Evolutionary conservation across 108 stramenopile genomes (phyloP), one percentile per base, ranked within the genome.

Genomic region (Conticribra guillardii): DNA sequence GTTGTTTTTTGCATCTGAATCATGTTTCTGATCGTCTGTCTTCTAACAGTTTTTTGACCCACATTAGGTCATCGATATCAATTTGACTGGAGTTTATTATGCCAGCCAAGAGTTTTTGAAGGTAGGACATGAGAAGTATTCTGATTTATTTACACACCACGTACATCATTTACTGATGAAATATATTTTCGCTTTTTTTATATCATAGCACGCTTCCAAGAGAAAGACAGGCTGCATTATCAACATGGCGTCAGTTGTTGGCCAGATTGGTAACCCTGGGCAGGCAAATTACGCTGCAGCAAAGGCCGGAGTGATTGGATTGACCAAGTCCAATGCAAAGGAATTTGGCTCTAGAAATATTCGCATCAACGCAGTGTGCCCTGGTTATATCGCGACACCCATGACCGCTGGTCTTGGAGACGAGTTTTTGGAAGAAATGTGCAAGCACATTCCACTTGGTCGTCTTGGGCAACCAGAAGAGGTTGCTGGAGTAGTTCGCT

Each of bases 21-120:
- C n/a, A n/a, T n/a, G n/a, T n/a, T n/a, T n/a, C n/a, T n/a, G n/a
- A n/a, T n/a, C n/a, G n/a, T n/a, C n/a, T n/a, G n/a, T n/a, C n/a
- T n/a, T n/a, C n/a, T n/a, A n/a, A n/a, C n/a, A n/a, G n/a, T n/a
- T n/a, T n/a, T n/a, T n/a, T n/a, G n/a, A n/a, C n/a, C n/a, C n/a
- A n/a, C n/a, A n/a, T n/a, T n/a, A 60, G 59, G 87, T 77, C 23
- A 86, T 94, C 34, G 89, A 96, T 82, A 74, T 96, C 56, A 96
- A 96, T 73, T 67, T 96, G 18, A 76, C 80, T 54, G 95, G 93
- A 21, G 91, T 92, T 7, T 96, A 86, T 75, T 83, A 84, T 60
- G 72, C 64, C 44, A 85, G 83, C 29, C 88, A 88, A 63, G 87
- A 82, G 18, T 89, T 87, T 63, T 76, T 84, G 34, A 85, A 80